Conservation (phyloP, 495 filamentous ascomycete genomes). For the Platismatia glauca region DNA sequence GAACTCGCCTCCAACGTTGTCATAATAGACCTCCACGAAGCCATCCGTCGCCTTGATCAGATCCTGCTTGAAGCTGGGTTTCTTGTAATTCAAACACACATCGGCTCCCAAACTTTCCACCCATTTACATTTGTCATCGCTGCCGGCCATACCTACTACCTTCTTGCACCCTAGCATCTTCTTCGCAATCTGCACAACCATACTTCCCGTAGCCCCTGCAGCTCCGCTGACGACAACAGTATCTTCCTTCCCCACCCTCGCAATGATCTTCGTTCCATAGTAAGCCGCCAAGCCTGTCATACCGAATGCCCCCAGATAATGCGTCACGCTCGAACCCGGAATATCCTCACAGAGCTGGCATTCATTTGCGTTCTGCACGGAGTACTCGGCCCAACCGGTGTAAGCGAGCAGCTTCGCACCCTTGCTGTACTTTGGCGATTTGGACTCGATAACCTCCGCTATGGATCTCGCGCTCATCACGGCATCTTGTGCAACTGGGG, state of each 20-base stretch:
- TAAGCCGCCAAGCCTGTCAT: slow-evolving; percentile 43
- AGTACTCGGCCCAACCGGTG: slow-evolving; percentile 45
- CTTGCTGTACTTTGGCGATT: slow-evolving; percentile 22
- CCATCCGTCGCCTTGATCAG: slow-evolving; percentile 52
- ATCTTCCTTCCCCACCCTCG: slow-evolving; percentile 30
- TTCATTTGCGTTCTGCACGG: slow-evolving; percentile 32
- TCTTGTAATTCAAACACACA: slow-evolving; percentile 61
- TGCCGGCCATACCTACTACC: slow-evolving; percentile 48
- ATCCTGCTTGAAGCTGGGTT: slow-evolving; percentile 44
- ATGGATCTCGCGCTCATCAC: slow-evolving; percentile 50
- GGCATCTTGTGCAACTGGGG: slow-evolving; percentile 49
- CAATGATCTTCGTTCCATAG: slow-evolving; percentile 40
- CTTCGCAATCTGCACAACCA: slow-evolving; percentile 46
- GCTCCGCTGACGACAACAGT: slow-evolving; percentile 42
- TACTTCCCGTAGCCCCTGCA: slow-evolving; percentile 38
- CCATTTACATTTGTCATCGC: slow-evolving; percentile 56
- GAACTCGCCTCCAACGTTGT: slow-evolving; percentile 63
- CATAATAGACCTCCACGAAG: slow-evolving; percentile 59
- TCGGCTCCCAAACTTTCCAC: slow-evolving; percentile 56
- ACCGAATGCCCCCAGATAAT: slow-evolving; percentile 45
- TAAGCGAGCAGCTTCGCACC: slow-evolving; percentile 36
- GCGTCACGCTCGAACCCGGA: slow-evolving; percentile 33
- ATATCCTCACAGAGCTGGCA: slow-evolving; percentile 28
- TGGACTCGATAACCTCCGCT: slow-evolving; percentile 36
- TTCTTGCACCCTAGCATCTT: slow-evolving; percentile 44